A percentile compares a stretch with the other conserved stretches of the same genome.
Conservation (phyloP, 1,284 basidiomycete genomes). For the Mycosarcoma mackinlayi region DNA sequence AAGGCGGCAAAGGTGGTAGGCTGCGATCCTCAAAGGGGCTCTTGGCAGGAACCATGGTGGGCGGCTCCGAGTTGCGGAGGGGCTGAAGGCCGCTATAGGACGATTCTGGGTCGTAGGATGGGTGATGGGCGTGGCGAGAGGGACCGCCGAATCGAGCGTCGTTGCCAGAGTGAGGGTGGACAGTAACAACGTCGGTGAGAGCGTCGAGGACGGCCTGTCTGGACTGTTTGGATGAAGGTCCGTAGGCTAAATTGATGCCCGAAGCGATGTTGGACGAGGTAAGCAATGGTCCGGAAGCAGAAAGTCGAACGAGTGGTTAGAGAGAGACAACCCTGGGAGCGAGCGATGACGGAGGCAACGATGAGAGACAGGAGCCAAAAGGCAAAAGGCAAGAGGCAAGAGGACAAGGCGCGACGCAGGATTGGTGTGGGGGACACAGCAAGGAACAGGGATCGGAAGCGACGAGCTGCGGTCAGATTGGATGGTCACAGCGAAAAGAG, state of each 20-base stretch:
- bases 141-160: conserved; percentile 9
- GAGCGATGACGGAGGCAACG: no score
- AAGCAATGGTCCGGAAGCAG: no score
- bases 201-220: conserved; percentile 54
- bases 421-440: neutral
- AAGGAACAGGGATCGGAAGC: neutral
- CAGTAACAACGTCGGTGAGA: conserved; percentile 59
- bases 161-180: conserved; percentile 27
- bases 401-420: neutral
- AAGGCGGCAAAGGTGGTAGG: conserved; percentile 48
- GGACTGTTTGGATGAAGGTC: conserved; percentile 20
- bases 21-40: conserved; percentile 45
- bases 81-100: conserved; percentile 45
- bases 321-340: no score
- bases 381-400: no score
- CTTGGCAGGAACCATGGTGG: conserved; percentile 52
- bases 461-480: conserved; percentile 1
- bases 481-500: neutral
- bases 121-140: conserved; percentile 24
- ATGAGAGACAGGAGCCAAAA: no score
- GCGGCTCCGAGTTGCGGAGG: conserved; percentile 34
- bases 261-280: neutral
- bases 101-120: conserved; percentile 34
- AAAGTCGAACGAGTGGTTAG: no score
- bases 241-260: no score